Conservation (phyloP, 306 rosid genomes). For the Fragaria vesca region DNA sequence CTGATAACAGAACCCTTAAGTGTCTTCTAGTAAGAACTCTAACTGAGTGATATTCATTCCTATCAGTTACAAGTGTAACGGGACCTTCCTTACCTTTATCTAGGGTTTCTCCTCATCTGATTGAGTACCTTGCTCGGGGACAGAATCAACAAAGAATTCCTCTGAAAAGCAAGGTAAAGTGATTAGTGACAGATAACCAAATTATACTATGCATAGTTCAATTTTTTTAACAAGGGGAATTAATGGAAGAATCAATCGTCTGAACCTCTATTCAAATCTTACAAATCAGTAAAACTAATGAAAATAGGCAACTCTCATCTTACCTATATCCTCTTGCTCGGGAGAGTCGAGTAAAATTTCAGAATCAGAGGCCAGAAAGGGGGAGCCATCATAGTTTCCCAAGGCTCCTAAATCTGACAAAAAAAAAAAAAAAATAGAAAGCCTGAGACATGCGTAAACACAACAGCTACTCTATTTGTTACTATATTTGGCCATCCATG, state of each 20-base stretch:
- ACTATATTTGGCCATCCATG: background rate
- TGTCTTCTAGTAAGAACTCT: slow-evolving; percentile 40
- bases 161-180: slow-evolving; percentile 58
- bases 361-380: slow-evolving; percentile 90
- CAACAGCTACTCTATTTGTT: background rate
- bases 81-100: slow-evolving; percentile 35
- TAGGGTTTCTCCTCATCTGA: slow-evolving; percentile 87
- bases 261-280: background rate
- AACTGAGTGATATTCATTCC: slow-evolving; percentile 37
- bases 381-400: slow-evolving; percentile 92
- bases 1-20: slow-evolving; percentile 38
- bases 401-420: slow-evolving; percentile 87
- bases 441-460: background rate
- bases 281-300: slow-evolving; percentile 11
- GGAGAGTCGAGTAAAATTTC: slow-evolving; percentile 92
- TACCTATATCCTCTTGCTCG: slow-evolving; percentile 94
- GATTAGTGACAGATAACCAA: slow-evolving; percentile 13
- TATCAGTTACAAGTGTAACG: slow-evolving; percentile 39
- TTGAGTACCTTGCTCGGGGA: slow-evolving; percentile 77
- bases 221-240: slow-evolving; percentile 1
- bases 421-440: background rate
- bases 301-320: slow-evolving; percentile 9
- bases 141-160: slow-evolving; percentile 93
- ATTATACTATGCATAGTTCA: background rate
- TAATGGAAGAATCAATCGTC: background rate